Base-by-base conservation (phyloP, 2,329 filamentous ascomycete species). In the Helotiales sp. region DNA sequence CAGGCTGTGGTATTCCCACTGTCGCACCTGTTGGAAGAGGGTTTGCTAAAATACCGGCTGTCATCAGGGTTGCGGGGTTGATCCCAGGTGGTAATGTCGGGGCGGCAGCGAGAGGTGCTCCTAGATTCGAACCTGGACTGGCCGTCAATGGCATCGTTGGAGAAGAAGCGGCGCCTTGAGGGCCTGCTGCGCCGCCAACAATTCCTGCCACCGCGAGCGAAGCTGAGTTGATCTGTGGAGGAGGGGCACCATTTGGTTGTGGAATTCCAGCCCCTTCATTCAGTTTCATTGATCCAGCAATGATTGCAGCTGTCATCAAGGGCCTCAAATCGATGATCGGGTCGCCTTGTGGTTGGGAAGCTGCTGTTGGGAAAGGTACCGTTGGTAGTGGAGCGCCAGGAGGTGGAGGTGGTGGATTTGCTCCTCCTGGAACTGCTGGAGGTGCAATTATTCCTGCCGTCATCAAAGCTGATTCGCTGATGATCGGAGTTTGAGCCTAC, bases 271-370 rank as follows among this genome's bases (percentile, higher is more conserved):
- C 11, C 20, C n/a, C 54, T 24, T 15, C 54, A 22, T 57, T 57
- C 54, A 57, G 30, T 1, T 57, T 57, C 54, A 57, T 57, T 37
- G 54, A 24, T 37, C 54, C 54, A 57, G 54, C 30, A 57, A 57
- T 57, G 30, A 57, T 57, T 24, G n/a, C 54, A 40, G 54, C 30
- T 37, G 54, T 37, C 32, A 24, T 37, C n/a, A 57, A 13, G 15
- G 54, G 6, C 30, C 8, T 37, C 20, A 37, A 13, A 11, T 57
- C 54, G 30, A 57, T 57, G 10, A 57, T 57, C 8, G 54, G 54
- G 15, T 57, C 32, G n/a, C 54, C 52, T 1, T 17, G 20, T 6
- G 32, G n/a, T 40, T 32, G 32, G 2, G 54, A 4, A 26, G 54
- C 7, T 26, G 30, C 54, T 22, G 30, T 57, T 15, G 54, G 20